A percentile compares a stretch with the other conserved stretches of the same genome.
These are phyloP conservation scores for Patellifolia procumbens DNA, from an alignment of 179 eudicot genomes.

Conservation along the genomic window DNA sequence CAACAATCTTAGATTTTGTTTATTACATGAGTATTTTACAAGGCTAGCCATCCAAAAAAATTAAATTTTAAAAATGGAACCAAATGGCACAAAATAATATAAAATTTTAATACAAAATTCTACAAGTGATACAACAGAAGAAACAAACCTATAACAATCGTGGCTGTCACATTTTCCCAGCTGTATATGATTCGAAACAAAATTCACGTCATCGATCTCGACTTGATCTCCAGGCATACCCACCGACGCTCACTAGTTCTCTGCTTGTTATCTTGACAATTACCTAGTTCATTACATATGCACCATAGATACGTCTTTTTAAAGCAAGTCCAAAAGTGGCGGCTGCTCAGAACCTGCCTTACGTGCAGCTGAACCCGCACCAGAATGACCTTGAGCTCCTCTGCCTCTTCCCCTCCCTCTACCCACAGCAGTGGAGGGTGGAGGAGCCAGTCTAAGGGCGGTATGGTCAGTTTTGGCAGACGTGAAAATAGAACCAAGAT, in stretches of 20 bases:
- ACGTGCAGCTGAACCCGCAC: slow-evolving; percentile 35
- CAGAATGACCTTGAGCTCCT: slow-evolving; percentile 58
- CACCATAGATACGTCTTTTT: background rate
- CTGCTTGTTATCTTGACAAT: background rate
- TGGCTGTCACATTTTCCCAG: slow-evolving; percentile 3
- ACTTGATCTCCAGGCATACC: background rate
- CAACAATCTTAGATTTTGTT: background rate
- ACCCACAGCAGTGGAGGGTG: slow-evolving; percentile 80
- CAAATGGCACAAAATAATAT: slow-evolving; percentile 11
- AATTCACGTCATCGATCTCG: slow-evolving; percentile 2
- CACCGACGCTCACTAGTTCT: slow-evolving; percentile 3
- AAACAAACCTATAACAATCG: slow-evolving; percentile 8
- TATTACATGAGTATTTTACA: slow-evolving; percentile 17
- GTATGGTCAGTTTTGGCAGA: slow-evolving; percentile 51
- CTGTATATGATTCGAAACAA: slow-evolving; percentile 13
- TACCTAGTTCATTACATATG: background rate
- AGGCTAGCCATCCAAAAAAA: slow-evolving; percentile 13
- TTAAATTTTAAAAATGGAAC: background rate
- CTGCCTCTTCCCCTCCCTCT: slow-evolving; percentile 82
- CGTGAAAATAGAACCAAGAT: slow-evolving; percentile 75
- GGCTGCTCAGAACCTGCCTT: slow-evolving; percentile 66
- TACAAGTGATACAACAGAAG: slow-evolving; percentile 19
- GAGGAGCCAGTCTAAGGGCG: slow-evolving; percentile 88
- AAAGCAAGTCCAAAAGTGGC: slow-evolving; percentile 85
- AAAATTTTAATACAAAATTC: background rate